Percentiles rank a stretch among this genome's conserved stretches.
Conservation (phyloP, 1,139 yeast genomes). For the Suhomyces yuchorum region DNA sequence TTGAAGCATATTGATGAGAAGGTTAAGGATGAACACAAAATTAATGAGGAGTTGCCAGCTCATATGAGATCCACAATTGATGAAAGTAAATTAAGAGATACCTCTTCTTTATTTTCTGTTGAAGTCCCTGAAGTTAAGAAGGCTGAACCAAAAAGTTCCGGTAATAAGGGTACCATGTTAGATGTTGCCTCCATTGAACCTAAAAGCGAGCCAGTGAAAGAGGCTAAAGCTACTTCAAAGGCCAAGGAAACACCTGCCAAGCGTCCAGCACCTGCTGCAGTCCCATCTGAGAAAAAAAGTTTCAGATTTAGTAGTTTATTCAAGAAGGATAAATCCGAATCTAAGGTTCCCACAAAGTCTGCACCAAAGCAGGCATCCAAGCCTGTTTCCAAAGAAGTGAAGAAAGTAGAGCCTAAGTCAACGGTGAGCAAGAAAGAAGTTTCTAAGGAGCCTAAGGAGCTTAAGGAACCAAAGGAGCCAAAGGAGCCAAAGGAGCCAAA, state of each 20-base stretch:
- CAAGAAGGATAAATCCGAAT: constrained; percentile 13
- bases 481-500: neutral
- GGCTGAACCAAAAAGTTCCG: constrained; percentile 4
- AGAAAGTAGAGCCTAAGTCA: neutral
- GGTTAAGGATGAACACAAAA: constrained; percentile 46
- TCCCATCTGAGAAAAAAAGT: constrained; percentile 14
- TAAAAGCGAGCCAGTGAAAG: constrained; percentile 1
- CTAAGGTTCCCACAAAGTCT: constrained; percentile 10
- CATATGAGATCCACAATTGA: constrained; percentile 49
- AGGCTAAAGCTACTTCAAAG: constrained; percentile 10
- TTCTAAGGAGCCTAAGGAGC: neutral
- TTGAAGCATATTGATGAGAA: constrained; percentile 33
- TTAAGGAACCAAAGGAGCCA: constrained; percentile 1
- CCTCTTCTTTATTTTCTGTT: constrained; percentile 42
- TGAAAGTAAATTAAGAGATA: constrained; percentile 44
- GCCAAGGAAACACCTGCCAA: constrained; percentile 4
- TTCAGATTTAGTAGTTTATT: constrained; percentile 19
- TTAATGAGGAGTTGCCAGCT: constrained; percentile 54
- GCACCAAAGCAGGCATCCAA: constrained; percentile 6
- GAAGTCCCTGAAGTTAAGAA: constrained; percentile 23
- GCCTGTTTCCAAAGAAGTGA: constrained; percentile 1
- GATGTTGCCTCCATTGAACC: neutral
- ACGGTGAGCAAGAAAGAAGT: constrained; percentile 2
- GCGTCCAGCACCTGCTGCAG: constrained; percentile 12
- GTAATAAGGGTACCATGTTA: neutral